These are phyloP conservation scores for Lasiosphaeria miniovina DNA, from an alignment of 495 filamentous ascomycete genomes.

Conservation along the genomic window DNA sequence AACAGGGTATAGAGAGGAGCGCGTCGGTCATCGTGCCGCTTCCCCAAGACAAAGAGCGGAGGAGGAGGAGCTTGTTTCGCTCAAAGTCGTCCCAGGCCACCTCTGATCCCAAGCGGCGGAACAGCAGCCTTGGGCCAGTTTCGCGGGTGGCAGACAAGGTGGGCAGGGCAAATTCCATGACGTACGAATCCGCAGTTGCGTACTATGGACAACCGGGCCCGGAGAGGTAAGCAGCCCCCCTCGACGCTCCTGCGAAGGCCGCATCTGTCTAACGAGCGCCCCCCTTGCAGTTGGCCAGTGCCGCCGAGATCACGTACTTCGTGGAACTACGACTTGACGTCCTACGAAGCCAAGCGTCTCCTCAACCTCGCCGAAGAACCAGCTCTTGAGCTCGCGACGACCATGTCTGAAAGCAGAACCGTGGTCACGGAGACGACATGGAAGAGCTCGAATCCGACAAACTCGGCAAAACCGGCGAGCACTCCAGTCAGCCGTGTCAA, in stretches of 20 bases:
- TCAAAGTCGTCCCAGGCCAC: slow-evolving; percentile 28
- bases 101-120: slow-evolving; percentile 14
- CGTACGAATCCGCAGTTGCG: slow-evolving; percentile 31
- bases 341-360: slow-evolving; percentile 43
- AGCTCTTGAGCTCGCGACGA: slow-evolving; percentile 27
- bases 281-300: slow-evolving; percentile 22
- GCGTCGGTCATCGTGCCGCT: slow-evolving; percentile 20
- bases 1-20: slow-evolving; percentile 15
- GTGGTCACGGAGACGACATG: slow-evolving; percentile 35
- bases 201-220: slow-evolving; percentile 25
- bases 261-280: slow-evolving; percentile 12
- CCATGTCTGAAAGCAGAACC: slow-evolving; percentile 35
- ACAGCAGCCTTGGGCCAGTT: slow-evolving; percentile 18
- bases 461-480: slow-evolving; percentile 26
- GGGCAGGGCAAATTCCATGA: slow-evolving; percentile 31
- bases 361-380: slow-evolving; percentile 39
- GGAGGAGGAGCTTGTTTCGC: slow-evolving; percentile 32
- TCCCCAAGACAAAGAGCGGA: slow-evolving; percentile 20
- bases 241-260: no score
- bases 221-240: slow-evolving; percentile 22
- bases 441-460: slow-evolving; percentile 35
- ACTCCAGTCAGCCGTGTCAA: slow-evolving; percentile 33
- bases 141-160: slow-evolving; percentile 19
- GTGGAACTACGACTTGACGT: slow-evolving; percentile 39
- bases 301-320: slow-evolving; percentile 33